Evolutionary conservation across 164 flowering plant species (phyloP).

Genomic region (Vitis rotundifolia): DNA sequence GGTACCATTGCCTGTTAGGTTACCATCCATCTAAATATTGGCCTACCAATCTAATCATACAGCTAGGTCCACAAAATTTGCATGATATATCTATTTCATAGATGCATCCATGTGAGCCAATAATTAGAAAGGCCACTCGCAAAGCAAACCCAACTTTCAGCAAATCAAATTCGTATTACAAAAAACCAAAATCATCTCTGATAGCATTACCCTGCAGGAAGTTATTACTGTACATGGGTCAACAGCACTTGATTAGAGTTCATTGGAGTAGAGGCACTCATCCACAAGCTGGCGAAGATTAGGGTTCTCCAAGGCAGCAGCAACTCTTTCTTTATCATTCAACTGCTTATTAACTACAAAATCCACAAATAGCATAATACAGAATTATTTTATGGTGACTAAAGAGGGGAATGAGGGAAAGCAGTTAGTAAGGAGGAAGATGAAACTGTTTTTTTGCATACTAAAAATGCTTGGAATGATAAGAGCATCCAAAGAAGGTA

Average conservation of each 20-base stretch:
- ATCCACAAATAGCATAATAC: neutral
- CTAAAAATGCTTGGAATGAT: neutral
- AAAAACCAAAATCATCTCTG: neutral
- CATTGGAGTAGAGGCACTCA: slow-evolving; percentile 80
- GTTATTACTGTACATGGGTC: slow-evolving; percentile 7
- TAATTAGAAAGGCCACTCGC: neutral
- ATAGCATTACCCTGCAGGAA: neutral
- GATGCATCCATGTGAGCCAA: neutral
- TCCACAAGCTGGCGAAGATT: slow-evolving; percentile 91
- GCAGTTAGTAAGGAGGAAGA: neutral
- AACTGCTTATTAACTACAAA: slow-evolving; percentile 85
- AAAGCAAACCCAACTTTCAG: neutral
- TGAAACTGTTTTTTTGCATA: neutral
- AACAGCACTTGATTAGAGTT: slow-evolving; percentile 39
- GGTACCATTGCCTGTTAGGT: no score
- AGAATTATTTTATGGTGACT: neutral
- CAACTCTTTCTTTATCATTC: slow-evolving; percentile 94
- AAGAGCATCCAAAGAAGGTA: neutral
- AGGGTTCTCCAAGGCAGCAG: slow-evolving; percentile 93
- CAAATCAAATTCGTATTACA: neutral
- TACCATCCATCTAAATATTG: no score
- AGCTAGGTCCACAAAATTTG: neutral
- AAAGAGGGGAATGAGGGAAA: neutral
- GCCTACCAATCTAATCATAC: neutral
- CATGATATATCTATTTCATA: neutral